Conservation (phyloP, 768 basidiomycete genomes). For the Neoboletus magnificus region DNA sequence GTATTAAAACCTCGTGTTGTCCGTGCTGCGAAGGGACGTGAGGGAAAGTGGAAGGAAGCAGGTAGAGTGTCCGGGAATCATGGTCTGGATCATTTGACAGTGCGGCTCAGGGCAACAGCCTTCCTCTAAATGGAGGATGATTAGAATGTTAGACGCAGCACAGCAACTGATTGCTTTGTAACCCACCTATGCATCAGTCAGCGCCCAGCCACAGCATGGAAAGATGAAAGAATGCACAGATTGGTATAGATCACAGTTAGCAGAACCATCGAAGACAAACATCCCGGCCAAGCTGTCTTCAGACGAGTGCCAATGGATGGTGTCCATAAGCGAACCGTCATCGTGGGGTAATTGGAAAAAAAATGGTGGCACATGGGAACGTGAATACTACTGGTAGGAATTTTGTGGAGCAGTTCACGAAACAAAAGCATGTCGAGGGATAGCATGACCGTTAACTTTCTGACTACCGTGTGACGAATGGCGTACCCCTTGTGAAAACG, state of each 20-base stretch:
- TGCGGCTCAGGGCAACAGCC: slow-evolving; percentile 34
- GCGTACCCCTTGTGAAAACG: slow-evolving; percentile 14
- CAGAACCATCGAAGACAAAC: slow-evolving; percentile 4
- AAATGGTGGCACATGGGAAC: slow-evolving; percentile 1
- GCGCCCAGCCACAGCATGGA: slow-evolving; percentile 21
- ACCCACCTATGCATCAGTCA: slow-evolving; percentile 8
- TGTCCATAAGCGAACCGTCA: slow-evolving; percentile 12
- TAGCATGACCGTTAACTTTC: slow-evolving; percentile 6
- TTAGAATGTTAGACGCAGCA: slow-evolving; percentile 29
- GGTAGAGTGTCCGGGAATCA: slow-evolving; percentile 27
- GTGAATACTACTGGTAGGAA: slow-evolving; percentile 2
- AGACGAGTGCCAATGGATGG: background rate
- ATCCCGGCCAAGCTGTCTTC: slow-evolving; percentile 2
- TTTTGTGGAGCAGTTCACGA: slow-evolving; percentile 17
- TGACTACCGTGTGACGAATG: slow-evolving; percentile 14
- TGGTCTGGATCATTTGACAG: slow-evolving; percentile 32
- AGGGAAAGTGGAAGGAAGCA: slow-evolving; percentile 24
- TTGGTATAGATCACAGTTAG: slow-evolving; percentile 5
- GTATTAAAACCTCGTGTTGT: slow-evolving; percentile 35
- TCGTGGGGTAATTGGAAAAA: slow-evolving; percentile 20
- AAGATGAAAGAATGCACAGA: slow-evolving; percentile 9
- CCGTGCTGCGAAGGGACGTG: slow-evolving; percentile 31
- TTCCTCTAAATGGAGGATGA: slow-evolving; percentile 29
- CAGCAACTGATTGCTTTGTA: slow-evolving; percentile 23
- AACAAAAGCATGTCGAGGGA: slow-evolving; percentile 6